phyloP scores from a whole-genome alignment of 108 stramenopile genomes.

The Cyclotella kingstonii region DNA sequence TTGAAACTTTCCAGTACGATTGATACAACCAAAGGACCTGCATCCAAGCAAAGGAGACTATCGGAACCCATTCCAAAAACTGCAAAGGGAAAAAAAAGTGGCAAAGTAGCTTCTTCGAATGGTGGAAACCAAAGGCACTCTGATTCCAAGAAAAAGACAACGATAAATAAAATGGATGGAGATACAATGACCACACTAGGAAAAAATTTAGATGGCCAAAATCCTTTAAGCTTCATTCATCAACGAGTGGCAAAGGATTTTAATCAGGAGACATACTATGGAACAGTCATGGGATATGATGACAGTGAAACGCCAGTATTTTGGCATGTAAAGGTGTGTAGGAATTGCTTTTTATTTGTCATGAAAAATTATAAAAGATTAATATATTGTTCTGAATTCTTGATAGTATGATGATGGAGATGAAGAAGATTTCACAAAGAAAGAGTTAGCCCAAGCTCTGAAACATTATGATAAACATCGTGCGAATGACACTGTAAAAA shows the following conservation, averaged over 20 bases:
- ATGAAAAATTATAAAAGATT: background rate
- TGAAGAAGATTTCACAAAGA: slow-evolving; percentile 50
- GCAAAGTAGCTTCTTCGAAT: background rate
- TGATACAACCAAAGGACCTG: background rate
- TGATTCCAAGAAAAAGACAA: slow-evolving; percentile 6
- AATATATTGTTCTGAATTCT: background rate
- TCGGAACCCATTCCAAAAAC: slow-evolving; percentile 5
- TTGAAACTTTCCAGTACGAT: background rate
- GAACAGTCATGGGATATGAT: slow-evolving; percentile 45
- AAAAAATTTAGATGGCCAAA: too few species aligned
- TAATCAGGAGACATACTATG: slow-evolving; percentile 51
- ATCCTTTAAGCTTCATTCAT: slow-evolving; percentile 27
- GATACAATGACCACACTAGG: slow-evolving; percentile 30
- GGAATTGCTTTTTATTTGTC: background rate
- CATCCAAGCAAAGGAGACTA: background rate
- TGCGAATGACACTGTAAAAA: too few species aligned
- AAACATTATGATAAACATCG: slow-evolving; percentile 50
- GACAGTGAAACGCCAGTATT: slow-evolving; percentile 30
- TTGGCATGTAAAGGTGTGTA: slow-evolving; percentile 44
- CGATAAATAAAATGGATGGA: slow-evolving; percentile 4
- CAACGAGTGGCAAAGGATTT: slow-evolving; percentile 55
- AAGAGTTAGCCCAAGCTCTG: slow-evolving; percentile 43
- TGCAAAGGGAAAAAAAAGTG: slow-evolving; percentile 4
- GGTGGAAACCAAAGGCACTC: background rate
- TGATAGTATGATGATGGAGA: slow-evolving; percentile 60